These are phyloP conservation scores for Monilinia fructigena DNA, from an alignment of 2,329 filamentous ascomycete species.

Conservation along the genomic window DNA sequence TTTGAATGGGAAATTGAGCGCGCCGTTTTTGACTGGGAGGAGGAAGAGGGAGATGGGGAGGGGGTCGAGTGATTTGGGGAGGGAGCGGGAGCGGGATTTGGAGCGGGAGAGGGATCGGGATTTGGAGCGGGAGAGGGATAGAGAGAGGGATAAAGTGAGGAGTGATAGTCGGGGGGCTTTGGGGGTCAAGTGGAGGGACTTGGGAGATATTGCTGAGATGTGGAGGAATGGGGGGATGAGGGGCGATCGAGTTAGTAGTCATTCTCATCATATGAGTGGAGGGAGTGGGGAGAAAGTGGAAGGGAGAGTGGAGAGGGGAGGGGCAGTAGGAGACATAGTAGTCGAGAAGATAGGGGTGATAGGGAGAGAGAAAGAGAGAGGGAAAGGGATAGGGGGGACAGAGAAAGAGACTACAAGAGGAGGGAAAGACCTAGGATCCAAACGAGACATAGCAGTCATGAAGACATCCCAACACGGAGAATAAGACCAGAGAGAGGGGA, in stretches of 20 bases:
- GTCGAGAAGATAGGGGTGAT: constrained; percentile 26
- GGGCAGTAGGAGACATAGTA: constrained; percentile 26
- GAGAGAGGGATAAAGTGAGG: constrained; percentile 40
- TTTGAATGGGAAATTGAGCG: constrained; percentile 35
- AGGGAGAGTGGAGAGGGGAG: constrained; percentile 26
- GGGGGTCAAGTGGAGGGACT: constrained; percentile 17
- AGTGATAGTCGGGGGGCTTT: constrained; percentile 23
- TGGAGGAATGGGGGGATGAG: constrained; percentile 27
- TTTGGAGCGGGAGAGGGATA: too few relatives aligned
- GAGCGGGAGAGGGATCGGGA: constrained; percentile 24
- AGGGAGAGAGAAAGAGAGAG: constrained; percentile 11
- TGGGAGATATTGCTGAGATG: constrained; percentile 22
- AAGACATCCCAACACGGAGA: constrained; percentile 13
- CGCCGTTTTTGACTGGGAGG: constrained; percentile 40
- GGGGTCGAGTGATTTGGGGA: constrained; percentile 35
- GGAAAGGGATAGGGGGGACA: constrained; percentile 21
- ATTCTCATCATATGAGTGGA: constrained; percentile 22
- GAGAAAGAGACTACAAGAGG: constrained; percentile 24
- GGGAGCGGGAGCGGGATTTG: constrained; percentile 37
- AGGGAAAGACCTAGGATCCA: constrained; percentile 12
- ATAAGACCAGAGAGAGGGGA: constrained; percentile 28
- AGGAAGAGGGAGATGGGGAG: constrained; percentile 33
- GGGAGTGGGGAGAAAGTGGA: constrained; percentile 16
- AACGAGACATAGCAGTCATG: constrained; percentile 19
- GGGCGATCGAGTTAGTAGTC: constrained; percentile 23